Evolutionary conservation across 495 filamentous ascomycete genomes (phyloP), one percentile per base, ranked within the genome.

Genomic region (Aspergillus asperescens): DNA sequence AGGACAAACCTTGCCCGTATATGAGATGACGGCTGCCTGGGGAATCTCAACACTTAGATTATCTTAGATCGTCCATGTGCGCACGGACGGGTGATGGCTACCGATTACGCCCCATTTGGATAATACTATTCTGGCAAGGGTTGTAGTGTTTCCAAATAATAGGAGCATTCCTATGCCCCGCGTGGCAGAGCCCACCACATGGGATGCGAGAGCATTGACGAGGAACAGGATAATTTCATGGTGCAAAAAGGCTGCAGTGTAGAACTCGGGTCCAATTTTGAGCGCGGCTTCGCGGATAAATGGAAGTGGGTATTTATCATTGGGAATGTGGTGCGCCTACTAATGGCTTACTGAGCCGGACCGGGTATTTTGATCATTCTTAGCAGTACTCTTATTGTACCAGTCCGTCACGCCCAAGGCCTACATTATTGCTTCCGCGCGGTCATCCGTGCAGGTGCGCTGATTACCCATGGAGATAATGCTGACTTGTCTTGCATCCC

Each of bases 21-120:
- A 41, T 23, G 39, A 41, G 39, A 41, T 41, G 22, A 41, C 39
- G 39, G 39, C 39, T 41, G 39, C 39, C 39, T 41, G 39, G 39
- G 4, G 19, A 5, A 41, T 41, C 20, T 41, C 39, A 41, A 41
- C 39, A 18, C 39, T 41, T 8, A 41, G 39, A n/a, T 41, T 18
- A 41, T 41, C 22, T 13, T 41, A 18, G 18, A 41, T 41, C 39
- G 39, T 41, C 39, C 39, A 41, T 41, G 39, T 41, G 39, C 39
- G 39, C 13, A 41, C 15, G 19, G 39, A 41, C 39, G 39, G 39
- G 22, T 41, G 39, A 24, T 18, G 39, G 39, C 39, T 41, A n/a
- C 22, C 22, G 13, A 41, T 13, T 23, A 41, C 39, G 39, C 39
- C 39, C 19, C 39, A 18, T n/a, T 23, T 41, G 39, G 39, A 6